A percentile compares a stretch with the other conserved stretches of the same genome.
These are phyloP conservation scores for Crithidia bombi DNA, from an alignment of 208 protist species.

Conservation along the genomic window DNA sequence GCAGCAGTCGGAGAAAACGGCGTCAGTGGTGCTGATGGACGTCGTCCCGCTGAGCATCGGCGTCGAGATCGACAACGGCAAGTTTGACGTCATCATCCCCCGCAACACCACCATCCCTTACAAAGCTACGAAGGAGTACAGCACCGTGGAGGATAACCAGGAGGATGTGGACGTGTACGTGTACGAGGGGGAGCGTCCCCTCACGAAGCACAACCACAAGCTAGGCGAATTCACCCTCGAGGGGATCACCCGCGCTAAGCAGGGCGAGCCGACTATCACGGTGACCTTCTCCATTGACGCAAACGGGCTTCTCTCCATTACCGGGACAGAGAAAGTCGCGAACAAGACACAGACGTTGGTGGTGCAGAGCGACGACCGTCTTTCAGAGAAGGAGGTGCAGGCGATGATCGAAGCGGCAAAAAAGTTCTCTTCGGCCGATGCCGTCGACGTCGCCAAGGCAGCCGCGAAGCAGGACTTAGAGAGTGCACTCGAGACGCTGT, in stretches of 20 bases:
- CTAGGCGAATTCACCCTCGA: conserved; percentile 94
- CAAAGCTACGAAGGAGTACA: conserved; percentile 95
- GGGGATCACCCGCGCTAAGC: conserved; percentile 95
- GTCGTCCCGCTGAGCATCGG: conserved; percentile 97
- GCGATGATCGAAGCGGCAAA: conserved; percentile 63
- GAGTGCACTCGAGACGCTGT: conserved; percentile 43
- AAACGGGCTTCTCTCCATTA: conserved; percentile 98
- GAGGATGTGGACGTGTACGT: conserved; percentile 98
- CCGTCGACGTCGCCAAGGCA: conserved; percentile 32
- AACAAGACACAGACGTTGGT: conserved; percentile 92
- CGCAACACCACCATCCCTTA: conserved; percentile 92
- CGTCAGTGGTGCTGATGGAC: conserved; percentile 96
- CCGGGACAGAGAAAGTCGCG: conserved; percentile 95
- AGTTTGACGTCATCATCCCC: conserved; percentile 91
- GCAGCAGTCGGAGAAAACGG: conserved; percentile 77
- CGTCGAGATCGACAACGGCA: conserved; percentile 95
- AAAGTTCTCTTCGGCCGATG: conserved; percentile 49
- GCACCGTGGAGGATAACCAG: conserved; percentile 98
- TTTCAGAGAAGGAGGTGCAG: conserved; percentile 66
- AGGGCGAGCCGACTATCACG: conserved; percentile 98
- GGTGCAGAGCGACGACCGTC: conserved; percentile 87
- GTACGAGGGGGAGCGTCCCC: conserved; percentile 98
- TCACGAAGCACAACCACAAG: conserved; percentile 98
- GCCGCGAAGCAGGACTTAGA: conserved; percentile 37
- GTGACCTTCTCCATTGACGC: conserved; percentile 98